These are phyloP conservation scores for Jimgerdemannia lactiflua DNA, from an alignment of 192 early-diverging fungal genomes.

Conservation along the genomic window DNA sequence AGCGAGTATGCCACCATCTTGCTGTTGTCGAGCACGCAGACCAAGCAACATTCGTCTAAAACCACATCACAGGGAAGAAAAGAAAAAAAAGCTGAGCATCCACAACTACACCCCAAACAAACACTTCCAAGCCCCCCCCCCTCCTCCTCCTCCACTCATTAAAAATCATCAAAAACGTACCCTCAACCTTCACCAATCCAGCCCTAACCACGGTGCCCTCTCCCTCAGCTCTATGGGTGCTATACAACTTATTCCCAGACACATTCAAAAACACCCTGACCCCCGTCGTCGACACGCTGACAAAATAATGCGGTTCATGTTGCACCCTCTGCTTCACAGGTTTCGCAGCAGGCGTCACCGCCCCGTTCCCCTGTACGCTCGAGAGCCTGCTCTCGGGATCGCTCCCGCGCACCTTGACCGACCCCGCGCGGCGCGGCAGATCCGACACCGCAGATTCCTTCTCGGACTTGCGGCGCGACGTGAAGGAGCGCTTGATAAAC, in stretches of 20 bases:
- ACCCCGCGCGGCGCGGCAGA: too few relatives aligned
- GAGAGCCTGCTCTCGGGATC: too few relatives aligned
- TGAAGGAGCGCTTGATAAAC: too few relatives aligned
- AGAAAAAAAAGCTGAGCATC: conserved; percentile 10
- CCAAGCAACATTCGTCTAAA: neutral
- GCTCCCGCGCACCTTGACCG: too few relatives aligned
- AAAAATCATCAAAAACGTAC: conserved; percentile 8
- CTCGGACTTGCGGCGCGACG: too few relatives aligned
- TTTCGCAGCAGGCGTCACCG: too few relatives aligned
- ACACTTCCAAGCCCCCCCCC: too few relatives aligned
- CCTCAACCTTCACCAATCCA: conserved; percentile 2
- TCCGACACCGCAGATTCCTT: too few relatives aligned
- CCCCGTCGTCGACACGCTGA: conserved; percentile 6
- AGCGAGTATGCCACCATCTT: conserved; percentile 19
- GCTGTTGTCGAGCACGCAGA: conserved; percentile 8
- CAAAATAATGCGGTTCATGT: conserved; percentile 23
- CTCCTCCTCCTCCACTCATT: neutral
- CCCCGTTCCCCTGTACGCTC: too few relatives aligned
- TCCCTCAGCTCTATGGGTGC: neutral
- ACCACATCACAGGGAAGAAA: neutral
- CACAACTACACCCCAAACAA: neutral
- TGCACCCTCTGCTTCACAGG: neutral
- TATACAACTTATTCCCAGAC: conserved; percentile 18
- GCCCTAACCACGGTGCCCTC: conserved; percentile 3
- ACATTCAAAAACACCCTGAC: conserved; percentile 10